Base-by-base conservation (phyloP, 2,329 filamentous ascomycete genomes). In the Parastagonospora nodorum region DNA sequence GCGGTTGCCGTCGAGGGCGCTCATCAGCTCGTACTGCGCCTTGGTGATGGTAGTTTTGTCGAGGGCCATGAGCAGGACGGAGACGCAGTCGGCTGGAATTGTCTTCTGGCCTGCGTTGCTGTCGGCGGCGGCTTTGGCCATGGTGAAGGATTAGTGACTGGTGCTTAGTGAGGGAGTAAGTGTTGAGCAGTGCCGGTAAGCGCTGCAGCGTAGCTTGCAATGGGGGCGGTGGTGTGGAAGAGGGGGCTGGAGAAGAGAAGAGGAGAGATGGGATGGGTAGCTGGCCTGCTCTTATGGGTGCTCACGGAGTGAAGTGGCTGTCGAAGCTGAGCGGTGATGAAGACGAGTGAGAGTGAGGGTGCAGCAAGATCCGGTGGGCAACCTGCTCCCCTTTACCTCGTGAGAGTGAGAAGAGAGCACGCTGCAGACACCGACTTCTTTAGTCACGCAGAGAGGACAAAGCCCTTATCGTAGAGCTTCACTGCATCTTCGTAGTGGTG, bases 11-110 rank as follows among this genome's bases (percentile, higher is more conserved):
- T 71, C 66, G 4, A 72, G 43, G 0, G 68, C 55, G 5, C 42
- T 52, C 67, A 72, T 69, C 50, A 69, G 60, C 5, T 68, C 57
- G 14, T 63, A 67, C n/a, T 64, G 58, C 6, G 47, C 32, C 8
- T 16, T 61, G 15, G 50, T 48, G 36, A 70, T 56, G 11, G 50
- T 52, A 5, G 53, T 58, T 3, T 12, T 58, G 33, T 61, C 67
- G 5, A 57, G 44, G 10, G 63, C 58, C 49, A 59, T 61, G 14
- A 71, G 57, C n/a, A 69, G 40, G 6, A 58, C 59, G 0, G 66
- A 43, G 15, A 72, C 64, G 15, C 41, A 47, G 19, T 71, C 66
- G 3, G 53, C 61, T n/a, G 53, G 28, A 27, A 62, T 50, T 45
- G 57, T 49, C 50, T 63, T 67, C 15, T 56, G 49, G n/a, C 39